Evolutionary conservation across 108 stramenopile genomes (phyloP).

Genomic region (Stephanodiscus triporus): DNA sequence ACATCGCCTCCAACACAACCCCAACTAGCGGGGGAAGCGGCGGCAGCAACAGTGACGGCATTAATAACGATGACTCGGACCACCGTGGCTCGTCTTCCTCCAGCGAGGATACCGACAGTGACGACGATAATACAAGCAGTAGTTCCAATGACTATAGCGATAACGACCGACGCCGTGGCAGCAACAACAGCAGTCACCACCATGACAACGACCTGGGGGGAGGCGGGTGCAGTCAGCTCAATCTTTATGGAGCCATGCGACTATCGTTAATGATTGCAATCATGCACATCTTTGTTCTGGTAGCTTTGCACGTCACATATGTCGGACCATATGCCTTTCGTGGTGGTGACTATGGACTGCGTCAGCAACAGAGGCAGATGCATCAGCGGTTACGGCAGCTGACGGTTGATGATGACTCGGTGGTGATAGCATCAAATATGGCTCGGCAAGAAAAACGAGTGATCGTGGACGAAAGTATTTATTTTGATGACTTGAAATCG

Average conservation of each 20-base stretch:
- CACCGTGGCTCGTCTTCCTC: background rate
- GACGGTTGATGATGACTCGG: background rate
- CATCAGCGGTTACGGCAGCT: background rate
- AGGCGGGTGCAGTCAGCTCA: conserved; percentile 49
- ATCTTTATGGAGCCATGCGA: conserved; percentile 39
- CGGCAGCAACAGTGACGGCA: conserved; percentile 1
- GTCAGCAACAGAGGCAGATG: background rate
- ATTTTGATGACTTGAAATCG: background rate
- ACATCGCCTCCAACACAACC: background rate
- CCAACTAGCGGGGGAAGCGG: conserved; percentile 9
- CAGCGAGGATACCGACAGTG: background rate
- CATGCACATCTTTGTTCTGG: conserved; percentile 37
- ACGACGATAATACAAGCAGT: conserved; percentile 2
- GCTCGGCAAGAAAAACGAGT: background rate
- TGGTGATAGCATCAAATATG: background rate
- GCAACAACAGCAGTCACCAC: background rate
- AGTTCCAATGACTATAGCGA: conserved; percentile 13
- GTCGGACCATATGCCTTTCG: conserved; percentile 50
- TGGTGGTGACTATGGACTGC: background rate
- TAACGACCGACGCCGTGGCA: conserved; percentile 10
- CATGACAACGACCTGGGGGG: conserved; percentile 7
- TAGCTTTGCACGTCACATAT: conserved; percentile 51
- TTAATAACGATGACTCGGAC: conserved; percentile 9
- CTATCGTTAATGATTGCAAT: conserved; percentile 30
- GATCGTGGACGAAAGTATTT: background rate